phyloP scores from a whole-genome alignment of 2,329 filamentous ascomycete species.

The Exophiala sideris region DNA sequence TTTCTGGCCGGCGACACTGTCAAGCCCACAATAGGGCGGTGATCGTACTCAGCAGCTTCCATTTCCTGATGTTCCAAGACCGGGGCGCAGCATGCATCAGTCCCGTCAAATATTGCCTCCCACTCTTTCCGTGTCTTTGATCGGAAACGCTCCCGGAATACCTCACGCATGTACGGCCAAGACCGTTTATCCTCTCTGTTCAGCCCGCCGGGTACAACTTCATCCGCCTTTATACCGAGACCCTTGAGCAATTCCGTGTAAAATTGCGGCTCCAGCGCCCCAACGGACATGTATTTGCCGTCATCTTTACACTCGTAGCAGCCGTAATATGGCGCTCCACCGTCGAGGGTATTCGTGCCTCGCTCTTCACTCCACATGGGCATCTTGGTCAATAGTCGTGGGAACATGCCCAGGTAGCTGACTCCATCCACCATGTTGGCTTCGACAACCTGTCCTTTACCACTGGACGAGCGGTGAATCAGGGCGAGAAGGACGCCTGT shows the following conservation, averaged over 20 bases:
- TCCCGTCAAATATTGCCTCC: conserved; percentile 83
- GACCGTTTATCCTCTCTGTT: conserved; percentile 59
- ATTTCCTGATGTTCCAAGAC: conserved; percentile 74
- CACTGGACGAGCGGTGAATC: conserved; percentile 54
- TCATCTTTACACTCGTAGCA: conserved; percentile 79
- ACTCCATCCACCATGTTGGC: conserved; percentile 95
- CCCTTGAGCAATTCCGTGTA: conserved; percentile 66
- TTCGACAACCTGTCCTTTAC: conserved; percentile 82
- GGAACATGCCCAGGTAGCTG: conserved; percentile 74
- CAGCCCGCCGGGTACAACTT: conserved; percentile 40
- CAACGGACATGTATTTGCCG: conserved; percentile 77
- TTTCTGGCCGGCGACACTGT: conserved; percentile 66
- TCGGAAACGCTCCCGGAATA: conserved; percentile 65
- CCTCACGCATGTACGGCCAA: conserved; percentile 65
- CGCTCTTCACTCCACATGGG: conserved; percentile 61
- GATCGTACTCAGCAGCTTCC: conserved; percentile 53
- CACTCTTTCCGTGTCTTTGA: conserved; percentile 71
- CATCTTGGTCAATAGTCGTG: conserved; percentile 63
- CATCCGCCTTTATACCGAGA: conserved; percentile 54
- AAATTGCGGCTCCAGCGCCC: conserved; percentile 85
- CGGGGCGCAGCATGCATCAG: conserved; percentile 89
- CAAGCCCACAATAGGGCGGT: conserved; percentile 50
- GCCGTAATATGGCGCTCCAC: conserved; percentile 83
- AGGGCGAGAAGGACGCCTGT: conserved; percentile 79
- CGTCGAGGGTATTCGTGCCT: conserved; percentile 76